A percentile compares a stretch with the other conserved stretches of the same genome.
Conservation (phyloP, 2,329 filamentous ascomycete genomes). For the Nemania sp. region DNA sequence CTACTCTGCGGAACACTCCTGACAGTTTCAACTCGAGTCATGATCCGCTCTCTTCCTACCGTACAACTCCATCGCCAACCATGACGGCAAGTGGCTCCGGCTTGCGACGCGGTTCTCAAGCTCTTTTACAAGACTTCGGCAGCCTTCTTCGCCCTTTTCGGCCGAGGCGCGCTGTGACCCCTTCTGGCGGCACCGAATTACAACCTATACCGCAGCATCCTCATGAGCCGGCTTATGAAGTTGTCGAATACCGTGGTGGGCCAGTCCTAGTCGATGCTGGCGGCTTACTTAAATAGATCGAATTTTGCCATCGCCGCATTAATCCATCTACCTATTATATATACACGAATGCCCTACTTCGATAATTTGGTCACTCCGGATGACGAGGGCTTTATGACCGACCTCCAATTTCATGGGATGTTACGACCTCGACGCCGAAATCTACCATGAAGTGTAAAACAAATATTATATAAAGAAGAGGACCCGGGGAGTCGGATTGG, state of each 20-base stretch:
- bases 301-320: not conserved
- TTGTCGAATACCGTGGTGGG: slow-evolving; percentile 39
- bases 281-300: slow-evolving; percentile 43
- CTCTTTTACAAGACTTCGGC: slow-evolving; percentile 62
- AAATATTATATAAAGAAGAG: slow-evolving; percentile 25
- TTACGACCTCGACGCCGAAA: slow-evolving; percentile 33
- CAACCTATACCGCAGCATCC: slow-evolving; percentile 52
- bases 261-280: slow-evolving; percentile 47
- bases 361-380: slow-evolving; percentile 1
- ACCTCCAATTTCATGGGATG: slow-evolving; percentile 29
- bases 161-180: slow-evolving; percentile 39
- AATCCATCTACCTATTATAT: slow-evolving; percentile 2
- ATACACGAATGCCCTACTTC: slow-evolving; percentile 1
- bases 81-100: slow-evolving; percentile 51
- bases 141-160: slow-evolving; percentile 54
- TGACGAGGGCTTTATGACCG: not conserved
- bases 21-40: slow-evolving; percentile 50
- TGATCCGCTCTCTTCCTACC: slow-evolving; percentile 45
- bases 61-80: slow-evolving; percentile 47
- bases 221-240: slow-evolving; percentile 42
- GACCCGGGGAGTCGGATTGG: slow-evolving; percentile 13
- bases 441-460: slow-evolving; percentile 33
- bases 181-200: slow-evolving; percentile 49
- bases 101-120: slow-evolving; percentile 58
- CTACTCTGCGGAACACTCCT: slow-evolving; percentile 39